Evolutionary conservation across 148 eudicot genomes (phyloP), one percentile per base, ranked within the genome.

Genomic region (Rhododendron williamsianum): DNA sequence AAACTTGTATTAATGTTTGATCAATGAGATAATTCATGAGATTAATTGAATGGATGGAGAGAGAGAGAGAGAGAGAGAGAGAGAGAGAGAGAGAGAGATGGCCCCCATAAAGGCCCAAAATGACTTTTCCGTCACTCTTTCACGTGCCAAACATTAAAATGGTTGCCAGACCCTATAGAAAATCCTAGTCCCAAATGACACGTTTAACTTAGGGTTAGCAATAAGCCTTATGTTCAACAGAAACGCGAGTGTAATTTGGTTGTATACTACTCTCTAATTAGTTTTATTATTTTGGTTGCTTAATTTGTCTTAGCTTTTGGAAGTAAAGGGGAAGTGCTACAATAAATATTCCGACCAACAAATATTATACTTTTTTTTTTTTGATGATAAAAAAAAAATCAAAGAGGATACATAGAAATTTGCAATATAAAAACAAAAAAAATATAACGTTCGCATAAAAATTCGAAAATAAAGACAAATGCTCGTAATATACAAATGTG

Each of bases 131-230:
- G 38, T 63, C 23, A 48, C 81, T n/a, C 51, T 63, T 82, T 41
- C 84, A 82, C 84, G 84, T 82, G 52, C 76, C 33, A 19, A 41
- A n/a, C 73, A 41, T 63, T 60, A 15, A 82, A 58, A 21, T 82
- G 74, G 74, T 82, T 82, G 35, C 74, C 84, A 6, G 38, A 15
- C 30, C 23, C 45, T 30, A 43, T 58, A 33, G 38, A 30, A 51
- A 80, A 33, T 18, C 10, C 23, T 27, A 51, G 36, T 27, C 43
- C 81, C 60, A 48, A 52, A n/a, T 71, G 73, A 82, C 84, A 82
- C 72, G 84, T 82, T 82, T 82, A 41, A 38, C 73, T 82, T 41
- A n/a, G 21, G 84, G 5, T 81, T 60, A 60, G 4, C 36, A 60
- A 23, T 43, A 12, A 41, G 2, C 36, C 43, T 48, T 48, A 7